Base-by-base conservation (phyloP, 495 filamentous ascomycete species). In the Darksidea phi region DNA sequence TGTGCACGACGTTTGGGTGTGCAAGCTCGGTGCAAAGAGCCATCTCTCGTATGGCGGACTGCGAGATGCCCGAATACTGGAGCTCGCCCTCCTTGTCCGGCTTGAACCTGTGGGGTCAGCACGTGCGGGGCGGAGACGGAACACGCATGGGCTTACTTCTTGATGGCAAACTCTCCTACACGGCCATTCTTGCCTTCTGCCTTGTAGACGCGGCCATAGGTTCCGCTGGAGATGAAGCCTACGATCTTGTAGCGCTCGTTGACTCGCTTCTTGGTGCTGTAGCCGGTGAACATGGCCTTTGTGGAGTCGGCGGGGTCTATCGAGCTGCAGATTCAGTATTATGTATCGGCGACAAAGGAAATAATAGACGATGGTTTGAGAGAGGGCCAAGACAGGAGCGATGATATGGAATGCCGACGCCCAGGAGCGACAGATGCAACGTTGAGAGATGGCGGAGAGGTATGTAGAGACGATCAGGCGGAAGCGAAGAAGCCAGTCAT, bases 131-230 rank as follows among this genome's bases (percentile, higher is more conserved):
- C 15, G 57, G 20, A 37, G 23, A 13, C 17, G 7, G 50, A 53
- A 41, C 12, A 41, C 7, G 28, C 28, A 11, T 2, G 28, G 28
- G 10, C 72, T 43, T 63, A 87, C 85, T 96, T 96, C 75, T 97
- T 97, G 76, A 97, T 97, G 54, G 93, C 93, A 72, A 95, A 96
- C 69, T 95, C 91, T 13, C 83, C 82, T 43, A 78, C 77, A 58
- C 81, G 75, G 61, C 88, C 91, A 74, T 92, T 86, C 67, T 86
- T 87, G 64, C 89, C 88, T 13, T 87, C 74, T 18, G 94, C 94
- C 72, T 97, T 99, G 82, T 97, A 99, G 12, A 99, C 94, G 3
- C 93, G 86, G 24, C 94, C 94, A 83, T 99, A 99, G n/a, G 94
- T 99, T 37, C 94, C 94, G 64, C 90, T 95, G 69, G 89, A 94